Conservation (phyloP, 1,284 basidiomycete genomes). For the Sanghuangporus weigelae region DNA sequence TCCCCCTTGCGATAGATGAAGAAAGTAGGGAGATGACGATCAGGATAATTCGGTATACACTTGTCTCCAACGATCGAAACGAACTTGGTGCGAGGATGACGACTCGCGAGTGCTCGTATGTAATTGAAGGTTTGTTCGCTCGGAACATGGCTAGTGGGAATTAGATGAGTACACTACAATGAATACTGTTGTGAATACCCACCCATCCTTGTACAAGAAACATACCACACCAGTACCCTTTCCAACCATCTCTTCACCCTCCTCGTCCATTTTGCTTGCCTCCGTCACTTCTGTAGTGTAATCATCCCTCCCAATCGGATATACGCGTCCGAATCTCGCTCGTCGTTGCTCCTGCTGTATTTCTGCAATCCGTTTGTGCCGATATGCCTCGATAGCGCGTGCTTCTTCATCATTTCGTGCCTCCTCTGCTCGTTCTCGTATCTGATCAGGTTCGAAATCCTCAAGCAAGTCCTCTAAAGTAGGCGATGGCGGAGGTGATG, state of each 20-base stretch:
- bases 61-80: conserved; percentile 93
- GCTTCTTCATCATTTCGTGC: conserved; percentile 73
- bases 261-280: conserved; percentile 70
- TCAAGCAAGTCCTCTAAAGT: conserved; percentile 62
- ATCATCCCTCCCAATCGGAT: conserved; percentile 88
- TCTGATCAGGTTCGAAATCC: conserved; percentile 61
- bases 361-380: conserved; percentile 62
- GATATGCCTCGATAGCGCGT: conserved; percentile 67
- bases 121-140: conserved; percentile 76
- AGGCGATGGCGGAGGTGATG: conserved; percentile 66
- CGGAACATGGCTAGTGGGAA: conserved; percentile 55
- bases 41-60: conserved; percentile 95
- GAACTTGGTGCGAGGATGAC: conserved; percentile 91
- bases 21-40: conserved; percentile 87
- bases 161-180: neutral
- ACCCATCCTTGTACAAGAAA: conserved; percentile 89
- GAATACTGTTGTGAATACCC: conserved; percentile 21
- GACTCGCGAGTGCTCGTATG: conserved; percentile 68
- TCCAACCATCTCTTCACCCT: conserved; percentile 62
- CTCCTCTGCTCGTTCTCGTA: conserved; percentile 65
- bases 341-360: conserved; percentile 57
- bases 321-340: conserved; percentile 80
- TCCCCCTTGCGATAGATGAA: conserved; percentile 92
- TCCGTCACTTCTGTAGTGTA: conserved; percentile 96
- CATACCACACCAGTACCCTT: conserved; percentile 77